These are phyloP conservation scores for Globisporangium takayamanum DNA, from an alignment of 352 stramenopile species.

Conservation along the genomic window DNA sequence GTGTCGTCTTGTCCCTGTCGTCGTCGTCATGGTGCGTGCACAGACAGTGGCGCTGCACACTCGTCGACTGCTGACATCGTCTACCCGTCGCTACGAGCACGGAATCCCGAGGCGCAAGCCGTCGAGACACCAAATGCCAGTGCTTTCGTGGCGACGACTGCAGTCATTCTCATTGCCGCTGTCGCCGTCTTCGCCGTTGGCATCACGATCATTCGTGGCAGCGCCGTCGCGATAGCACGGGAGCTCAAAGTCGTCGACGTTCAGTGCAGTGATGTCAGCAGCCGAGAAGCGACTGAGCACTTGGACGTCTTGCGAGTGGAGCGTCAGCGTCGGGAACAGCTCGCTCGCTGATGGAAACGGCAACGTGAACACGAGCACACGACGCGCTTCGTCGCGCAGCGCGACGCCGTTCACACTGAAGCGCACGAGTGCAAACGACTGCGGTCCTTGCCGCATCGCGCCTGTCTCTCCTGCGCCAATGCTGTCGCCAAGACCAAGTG, in stretches of 20 bases:
- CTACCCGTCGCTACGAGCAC: constrained; percentile 1
- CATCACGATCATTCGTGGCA: neutral
- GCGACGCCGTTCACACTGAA: constrained; percentile 68
- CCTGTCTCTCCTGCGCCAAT: too few species aligned
- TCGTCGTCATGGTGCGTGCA: neutral
- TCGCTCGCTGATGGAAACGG: constrained; percentile 54
- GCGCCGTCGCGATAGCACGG: neutral
- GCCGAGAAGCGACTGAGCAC: constrained; percentile 76
- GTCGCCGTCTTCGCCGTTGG: neutral
- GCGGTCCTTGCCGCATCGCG: constrained; percentile 3
- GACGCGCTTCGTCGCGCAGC: constrained; percentile 45
- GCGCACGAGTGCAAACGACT: constrained; percentile 38
- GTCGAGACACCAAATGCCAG: constrained; percentile 73
- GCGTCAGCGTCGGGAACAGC: constrained; percentile 76
- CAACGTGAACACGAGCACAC: constrained; percentile 54
- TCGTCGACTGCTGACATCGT: too few species aligned
- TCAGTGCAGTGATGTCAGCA: constrained; percentile 47
- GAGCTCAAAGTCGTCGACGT: constrained; percentile 50
- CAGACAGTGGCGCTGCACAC: neutral
- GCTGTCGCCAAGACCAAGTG: too few species aligned
- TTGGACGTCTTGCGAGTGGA: constrained; percentile 76
- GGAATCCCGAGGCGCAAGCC: constrained; percentile 31
- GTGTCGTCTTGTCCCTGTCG: neutral
- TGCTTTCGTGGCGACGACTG: constrained; percentile 8
- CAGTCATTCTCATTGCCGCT: neutral